Conservation (phyloP, 163 green algal genomes). For the Scenedesmus sp. region DNA sequence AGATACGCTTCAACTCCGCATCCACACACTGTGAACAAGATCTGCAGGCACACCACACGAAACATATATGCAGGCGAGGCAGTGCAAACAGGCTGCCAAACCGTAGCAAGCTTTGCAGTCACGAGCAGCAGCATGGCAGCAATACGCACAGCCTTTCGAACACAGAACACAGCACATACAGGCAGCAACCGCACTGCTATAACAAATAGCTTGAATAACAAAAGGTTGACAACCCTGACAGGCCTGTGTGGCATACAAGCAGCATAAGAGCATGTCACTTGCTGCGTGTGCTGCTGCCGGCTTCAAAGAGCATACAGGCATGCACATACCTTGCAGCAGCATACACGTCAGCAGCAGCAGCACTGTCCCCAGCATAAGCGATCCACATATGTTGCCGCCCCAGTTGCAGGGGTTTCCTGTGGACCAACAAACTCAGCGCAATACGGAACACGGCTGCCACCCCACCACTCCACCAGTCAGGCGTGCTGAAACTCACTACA, state of each 20-base stretch:
- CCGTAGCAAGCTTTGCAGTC: not conserved
- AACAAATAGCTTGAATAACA: too few species aligned
- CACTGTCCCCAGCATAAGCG: not conserved
- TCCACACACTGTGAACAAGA: too few species aligned
- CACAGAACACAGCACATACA: not conserved
- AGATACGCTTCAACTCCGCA: too few species aligned
- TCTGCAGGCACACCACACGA: not conserved
- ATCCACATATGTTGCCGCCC: not conserved
- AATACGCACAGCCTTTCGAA: not conserved
- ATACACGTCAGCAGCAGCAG: not conserved
- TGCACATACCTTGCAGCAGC: not conserved
- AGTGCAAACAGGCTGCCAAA: too few species aligned
- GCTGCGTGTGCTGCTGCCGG: not conserved
- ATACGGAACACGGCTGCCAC: not conserved
- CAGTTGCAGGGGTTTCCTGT: not conserved
- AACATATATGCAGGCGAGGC: not conserved
- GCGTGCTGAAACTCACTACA: not conserved
- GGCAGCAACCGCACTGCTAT: not conserved
- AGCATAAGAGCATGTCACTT: too few species aligned
- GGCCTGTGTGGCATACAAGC: not conserved
- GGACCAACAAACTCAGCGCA: not conserved
- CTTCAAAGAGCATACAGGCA: not conserved
- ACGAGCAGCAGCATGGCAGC: too few species aligned
- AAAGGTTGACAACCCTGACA: not conserved
- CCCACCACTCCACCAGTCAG: not conserved